Evolutionary conservation across 139 green algal genomes (phyloP), one percentile per base, ranked within the genome.

Genomic region (Desmodesmus armatus): DNA sequence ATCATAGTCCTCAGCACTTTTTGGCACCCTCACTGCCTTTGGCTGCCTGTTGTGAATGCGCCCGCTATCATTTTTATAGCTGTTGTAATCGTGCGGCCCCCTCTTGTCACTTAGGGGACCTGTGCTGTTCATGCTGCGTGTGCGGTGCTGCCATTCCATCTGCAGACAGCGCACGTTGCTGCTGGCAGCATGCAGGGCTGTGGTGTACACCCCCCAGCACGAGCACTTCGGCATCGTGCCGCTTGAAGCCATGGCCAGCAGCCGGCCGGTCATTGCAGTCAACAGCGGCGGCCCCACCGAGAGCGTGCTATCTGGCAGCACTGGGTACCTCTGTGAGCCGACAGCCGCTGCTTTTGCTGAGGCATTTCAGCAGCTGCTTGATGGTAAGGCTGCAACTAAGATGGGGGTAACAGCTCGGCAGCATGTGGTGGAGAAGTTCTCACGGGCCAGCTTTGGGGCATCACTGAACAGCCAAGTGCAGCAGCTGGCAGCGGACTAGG

Each of bases 221-320:
- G 97, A 99, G 89, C 97, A 99, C 92, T 99, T 99, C 92, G 97
- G 97, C 55, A 99, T 99, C 77, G 97, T 99, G 65, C 97, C 97
- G 5, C 80, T 99, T 44, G 97, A 99, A 84, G 97, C 96, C 25
- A 99, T 99, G 97, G 96, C 95, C 6, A 88, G 93, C 2, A 87
- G 87, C 0, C 84, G 91, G 13, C 94, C 96, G 3, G 97, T 99
- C 11, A 90, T 99, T 44, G 96, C 97, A 1, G 96, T 91, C 79
- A 92, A 92, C 87, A 98, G 91, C 87, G 96, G 96, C 3, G 96
- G 96, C 0, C 96, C 96, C 15, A 81, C 77, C 27, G 96, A 99
- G 87, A 97, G 86, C 53, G 90, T 98, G 39, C 69, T 92, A 41
- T 62, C 93, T 39, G 91, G 89, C 49, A 15, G 80, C 25, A 96